Evolutionary conservation across 441 rosid species (phyloP).

Genomic region (Macaranga tanarius): DNA sequence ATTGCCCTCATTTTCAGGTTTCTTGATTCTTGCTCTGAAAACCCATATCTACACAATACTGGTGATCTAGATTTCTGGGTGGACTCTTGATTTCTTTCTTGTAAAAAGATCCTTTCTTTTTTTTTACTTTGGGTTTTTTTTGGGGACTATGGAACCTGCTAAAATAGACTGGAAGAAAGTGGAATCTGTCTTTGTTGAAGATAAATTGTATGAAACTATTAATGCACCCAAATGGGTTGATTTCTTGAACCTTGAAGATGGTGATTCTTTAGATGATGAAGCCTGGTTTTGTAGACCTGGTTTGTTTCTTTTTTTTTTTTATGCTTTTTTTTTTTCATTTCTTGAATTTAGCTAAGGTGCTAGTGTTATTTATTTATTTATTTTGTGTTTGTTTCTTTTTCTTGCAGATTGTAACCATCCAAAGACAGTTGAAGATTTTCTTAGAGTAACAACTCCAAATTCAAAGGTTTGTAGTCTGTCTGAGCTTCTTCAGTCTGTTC

Average conservation of each 20-base stretch:
- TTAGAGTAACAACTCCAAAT: conserved; percentile 46
- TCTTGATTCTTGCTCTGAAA: conserved; percentile 16
- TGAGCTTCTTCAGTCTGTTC: neutral
- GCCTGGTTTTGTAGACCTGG: conserved; percentile 94
- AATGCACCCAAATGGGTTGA: conserved; percentile 87
- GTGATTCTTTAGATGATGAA: conserved; percentile 39
- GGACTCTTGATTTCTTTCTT: conserved; percentile 2
- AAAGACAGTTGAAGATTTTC: conserved; percentile 69
- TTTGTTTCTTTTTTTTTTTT: conserved; percentile 11
- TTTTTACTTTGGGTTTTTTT: neutral
- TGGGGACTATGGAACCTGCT: conserved; percentile 67
- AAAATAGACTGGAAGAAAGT: conserved; percentile 86
- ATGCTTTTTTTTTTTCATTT: neutral
- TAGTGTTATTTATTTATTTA: neutral
- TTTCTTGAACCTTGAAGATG: conserved; percentile 45
- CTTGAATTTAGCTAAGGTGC: neutral
- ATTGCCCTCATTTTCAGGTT: conserved; percentile 14
- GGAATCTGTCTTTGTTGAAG: conserved; percentile 69
- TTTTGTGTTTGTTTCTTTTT: neutral
- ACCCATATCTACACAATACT: neutral
- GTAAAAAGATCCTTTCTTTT: neutral
- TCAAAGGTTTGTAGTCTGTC: conserved; percentile 47
- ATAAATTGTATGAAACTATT: conserved; percentile 66
- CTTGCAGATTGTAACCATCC: conserved; percentile 81
- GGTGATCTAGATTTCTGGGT: neutral